Percentiles rank a stretch among this genome's conserved stretches.
These are phyloP conservation scores for Acer saccharum DNA, from an alignment of 345 rosid genomes.

Conservation along the genomic window DNA sequence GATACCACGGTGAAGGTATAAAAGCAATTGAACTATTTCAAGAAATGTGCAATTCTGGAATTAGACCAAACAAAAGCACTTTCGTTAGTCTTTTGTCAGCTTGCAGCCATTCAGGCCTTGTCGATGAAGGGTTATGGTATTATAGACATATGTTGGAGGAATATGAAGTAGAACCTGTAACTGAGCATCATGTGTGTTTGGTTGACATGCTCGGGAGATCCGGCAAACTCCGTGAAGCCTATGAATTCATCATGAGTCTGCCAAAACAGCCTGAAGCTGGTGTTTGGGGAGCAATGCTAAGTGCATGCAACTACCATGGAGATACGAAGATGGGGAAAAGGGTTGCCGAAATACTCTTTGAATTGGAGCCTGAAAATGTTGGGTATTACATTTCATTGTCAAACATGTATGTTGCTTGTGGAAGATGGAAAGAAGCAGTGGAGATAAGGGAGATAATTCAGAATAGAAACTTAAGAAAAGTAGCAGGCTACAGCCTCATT, in stretches of 20 bases:
- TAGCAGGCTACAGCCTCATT: conserved; percentile 47
- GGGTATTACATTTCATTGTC: conserved; percentile 48
- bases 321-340: conserved; percentile 44
- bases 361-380: conserved; percentile 57
- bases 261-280: conserved; percentile 39
- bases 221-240: conserved; percentile 55
- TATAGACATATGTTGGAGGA: conserved; percentile 43
- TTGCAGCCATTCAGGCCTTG: conserved; percentile 56
- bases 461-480: conserved; percentile 38
- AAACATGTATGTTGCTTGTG: conserved; percentile 45
- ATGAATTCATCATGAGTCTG: conserved; percentile 41
- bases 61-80: conserved; percentile 48
- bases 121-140: conserved; percentile 45
- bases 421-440: conserved; percentile 57
- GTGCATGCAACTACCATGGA: conserved; percentile 53
- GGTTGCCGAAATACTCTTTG: conserved; percentile 55
- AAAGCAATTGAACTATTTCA: conserved; percentile 51
- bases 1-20: conserved; percentile 48
- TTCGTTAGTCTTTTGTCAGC: conserved; percentile 54
- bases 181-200: conserved; percentile 48
- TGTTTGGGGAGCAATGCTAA: conserved; percentile 59
- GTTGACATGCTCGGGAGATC: conserved; percentile 65
- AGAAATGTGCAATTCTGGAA: conserved; percentile 37
- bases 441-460: conserved; percentile 37
- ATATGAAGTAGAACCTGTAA: conserved; percentile 43